These are phyloP conservation scores for Penicillium brasilianum DNA, from an alignment of 2,329 filamentous ascomycete species.

Conservation along the genomic window DNA sequence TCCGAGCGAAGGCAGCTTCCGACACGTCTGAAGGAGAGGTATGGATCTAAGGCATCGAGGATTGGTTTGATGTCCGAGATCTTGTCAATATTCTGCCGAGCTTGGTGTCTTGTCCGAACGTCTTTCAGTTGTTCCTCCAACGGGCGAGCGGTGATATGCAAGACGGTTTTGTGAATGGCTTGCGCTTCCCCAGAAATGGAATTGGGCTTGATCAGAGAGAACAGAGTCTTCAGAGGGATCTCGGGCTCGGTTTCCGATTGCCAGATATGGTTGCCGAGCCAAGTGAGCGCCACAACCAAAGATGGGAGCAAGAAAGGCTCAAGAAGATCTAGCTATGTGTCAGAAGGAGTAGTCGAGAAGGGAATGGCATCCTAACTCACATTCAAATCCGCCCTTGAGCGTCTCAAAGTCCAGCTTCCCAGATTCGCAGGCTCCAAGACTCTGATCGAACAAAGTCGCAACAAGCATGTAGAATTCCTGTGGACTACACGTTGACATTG, in stretches of 20 bases:
- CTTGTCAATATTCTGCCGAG: constrained; percentile 35
- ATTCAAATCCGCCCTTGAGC: constrained; percentile 66
- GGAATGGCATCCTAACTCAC: constrained; percentile 44
- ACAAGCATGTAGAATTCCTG: constrained; percentile 69
- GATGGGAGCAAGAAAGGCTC: constrained; percentile 68
- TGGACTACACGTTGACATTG: constrained; percentile 67
- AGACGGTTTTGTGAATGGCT: constrained; percentile 64
- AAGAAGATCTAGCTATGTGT: constrained; percentile 56
- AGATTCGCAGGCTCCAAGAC: constrained; percentile 61
- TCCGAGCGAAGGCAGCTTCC: constrained; percentile 54
- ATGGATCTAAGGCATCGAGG: constrained; percentile 56
- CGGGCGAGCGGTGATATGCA: constrained; percentile 60
- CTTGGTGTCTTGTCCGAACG: constrained; percentile 55
- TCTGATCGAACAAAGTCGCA: constrained; percentile 66
- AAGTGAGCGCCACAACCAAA: constrained; percentile 62
- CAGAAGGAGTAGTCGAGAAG: neutral
- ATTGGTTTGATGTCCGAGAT: constrained; percentile 58
- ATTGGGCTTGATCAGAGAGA: constrained; percentile 61
- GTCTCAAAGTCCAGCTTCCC: constrained; percentile 62
- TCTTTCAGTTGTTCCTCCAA: constrained; percentile 59
- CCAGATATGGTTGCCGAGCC: constrained; percentile 63
- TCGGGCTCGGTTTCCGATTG: constrained; percentile 56
- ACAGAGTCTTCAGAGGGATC: constrained; percentile 60
- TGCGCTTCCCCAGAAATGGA: constrained; percentile 65
- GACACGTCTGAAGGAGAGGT: constrained; percentile 57